Evolutionary conservation across 176 grass and related monocot species (phyloP), one percentile per base, ranked within the genome.

Genomic region (Puccinellia tenuiflora): DNA sequence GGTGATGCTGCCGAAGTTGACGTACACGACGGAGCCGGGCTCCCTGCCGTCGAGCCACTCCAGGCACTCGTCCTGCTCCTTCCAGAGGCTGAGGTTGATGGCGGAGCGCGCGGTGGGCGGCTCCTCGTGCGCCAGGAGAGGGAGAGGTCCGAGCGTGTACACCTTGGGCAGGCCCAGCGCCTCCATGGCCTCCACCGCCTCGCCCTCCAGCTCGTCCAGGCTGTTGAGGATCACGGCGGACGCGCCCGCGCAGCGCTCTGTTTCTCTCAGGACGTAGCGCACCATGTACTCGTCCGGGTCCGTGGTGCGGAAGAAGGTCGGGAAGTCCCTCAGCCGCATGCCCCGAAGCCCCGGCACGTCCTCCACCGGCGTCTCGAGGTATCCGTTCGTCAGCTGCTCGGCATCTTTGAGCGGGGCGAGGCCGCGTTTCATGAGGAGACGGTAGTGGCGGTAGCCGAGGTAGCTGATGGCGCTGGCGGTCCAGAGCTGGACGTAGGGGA

Each of bases 1-100:
- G 1, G 79, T 88, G 83, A 97, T 84, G 86, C 94, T 97, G 28
- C 94, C 94, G 62, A 88, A 97, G 90, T 97, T 97, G 13, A 97
- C 91, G 52, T 94, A 97, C n/a, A 97, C 72, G 53, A 97, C 89
- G 0, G 89, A 97, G 52, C 54, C 65, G 0, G 86, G 29, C 15
- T 77, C 80, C 61, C 88, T 61, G 20, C 65, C 84, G 43, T 87
- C 54, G 30, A 97, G 87, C 94, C 94, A 97, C 31, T 63, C 31
- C 0, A 97, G 74, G 47, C 90, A 92, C 25, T 56, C 75, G 1
- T 66, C 56, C 68, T 97, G 83, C 79, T 97, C 94, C 75, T 88
- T 94, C 94, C 94, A 94, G 2, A 97, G 83, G 59, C 80, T 83
- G 33, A 89, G 78, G 24, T 20, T 45, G 56, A 94, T 67, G 28